Evolutionary conservation across 2,329 filamentous ascomycete species (phyloP), one percentile per base, ranked within the genome.

Genomic region (Trichoderma sp.): DNA sequence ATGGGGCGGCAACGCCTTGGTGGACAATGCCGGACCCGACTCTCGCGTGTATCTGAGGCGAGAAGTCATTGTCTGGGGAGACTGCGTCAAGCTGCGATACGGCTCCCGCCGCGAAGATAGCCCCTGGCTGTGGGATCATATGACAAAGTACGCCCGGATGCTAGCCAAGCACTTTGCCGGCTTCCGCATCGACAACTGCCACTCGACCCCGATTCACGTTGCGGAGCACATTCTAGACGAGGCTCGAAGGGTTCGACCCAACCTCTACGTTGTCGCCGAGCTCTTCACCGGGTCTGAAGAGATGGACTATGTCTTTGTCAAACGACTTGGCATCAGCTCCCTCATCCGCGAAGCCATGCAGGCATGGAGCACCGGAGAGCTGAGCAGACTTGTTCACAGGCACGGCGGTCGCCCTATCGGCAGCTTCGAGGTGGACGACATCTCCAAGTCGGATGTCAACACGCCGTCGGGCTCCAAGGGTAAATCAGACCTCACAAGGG

Each of bases 311-410:
- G 84, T 96, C 62, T 99, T 98, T 74, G 93, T 97, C 69, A 96
- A 96, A 79, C 87, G 92, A 26, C 86, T 99, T 2, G 95, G 95
- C 6, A 84, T 99, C 64, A 96, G 91, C 75, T 92, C 92, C 7
- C 84, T 99, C 58, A 97, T 99, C 70, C 88, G 95, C 66, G 95
- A 99, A 78, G 94, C 94, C 12, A 99, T 99, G 96, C 95, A 99
- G 76, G 91, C 93, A 39, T 98, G 94, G 94, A 94, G 90, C 74
- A 97, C 95, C 1, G 91, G 87, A 12, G 96, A 99, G 77, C 83
- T 99, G 68, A 97, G 93, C 77, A 85, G 93, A 52, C 83, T 99
- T 41, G 93, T 99, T 12, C 96, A 99, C 78, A 90, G 90, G 68
- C 93, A 99, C 75, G 94, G 92, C 39, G 95, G 95, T 44, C 88